Evolutionary conservation across 2,329 filamentous ascomycete genomes (phyloP).

Genomic region (Venturia oleaginea): DNA sequence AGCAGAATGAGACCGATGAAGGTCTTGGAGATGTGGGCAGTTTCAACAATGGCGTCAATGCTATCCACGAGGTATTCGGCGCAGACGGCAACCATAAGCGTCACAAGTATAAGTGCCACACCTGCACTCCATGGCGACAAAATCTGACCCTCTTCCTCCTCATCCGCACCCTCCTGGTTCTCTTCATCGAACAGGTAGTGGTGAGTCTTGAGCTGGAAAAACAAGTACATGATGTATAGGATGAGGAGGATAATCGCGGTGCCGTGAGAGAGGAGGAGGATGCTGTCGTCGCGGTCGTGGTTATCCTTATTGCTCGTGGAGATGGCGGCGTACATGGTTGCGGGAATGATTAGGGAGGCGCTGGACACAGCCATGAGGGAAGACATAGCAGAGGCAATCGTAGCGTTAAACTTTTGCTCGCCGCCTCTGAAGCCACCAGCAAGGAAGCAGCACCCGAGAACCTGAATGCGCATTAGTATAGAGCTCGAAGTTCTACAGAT

Average conservation of each 20-base stretch:
- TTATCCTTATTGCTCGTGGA: slow-evolving; percentile 22
- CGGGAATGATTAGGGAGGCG: slow-evolving; percentile 45
- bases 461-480: slow-evolving; percentile 40
- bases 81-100: slow-evolving; percentile 41
- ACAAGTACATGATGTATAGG: slow-evolving; percentile 45
- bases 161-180: slow-evolving; percentile 24
- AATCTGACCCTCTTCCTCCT: slow-evolving; percentile 30
- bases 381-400: slow-evolving; percentile 68
- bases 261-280: slow-evolving; percentile 42
- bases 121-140: slow-evolving; percentile 37
- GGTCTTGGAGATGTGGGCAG: slow-evolving; percentile 43
- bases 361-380: slow-evolving; percentile 49
- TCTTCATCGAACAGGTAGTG: slow-evolving; percentile 38
- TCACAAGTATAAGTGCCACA: slow-evolving; percentile 39
- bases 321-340: slow-evolving; percentile 42
- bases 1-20: slow-evolving; percentile 49
- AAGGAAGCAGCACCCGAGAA: slow-evolving; percentile 46
- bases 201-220: slow-evolving; percentile 46
- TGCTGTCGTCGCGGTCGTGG: slow-evolving; percentile 35
- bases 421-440: slow-evolving; percentile 36
- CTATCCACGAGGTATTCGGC: slow-evolving; percentile 46
- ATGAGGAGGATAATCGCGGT: slow-evolving; percentile 45
- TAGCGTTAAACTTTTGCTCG: slow-evolving; percentile 55
- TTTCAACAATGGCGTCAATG: slow-evolving; percentile 45
- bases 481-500: slow-evolving; percentile 69